Conservation (phyloP, 2,329 filamentous ascomycete species). For the Pseudopyricularia javanii region DNA sequence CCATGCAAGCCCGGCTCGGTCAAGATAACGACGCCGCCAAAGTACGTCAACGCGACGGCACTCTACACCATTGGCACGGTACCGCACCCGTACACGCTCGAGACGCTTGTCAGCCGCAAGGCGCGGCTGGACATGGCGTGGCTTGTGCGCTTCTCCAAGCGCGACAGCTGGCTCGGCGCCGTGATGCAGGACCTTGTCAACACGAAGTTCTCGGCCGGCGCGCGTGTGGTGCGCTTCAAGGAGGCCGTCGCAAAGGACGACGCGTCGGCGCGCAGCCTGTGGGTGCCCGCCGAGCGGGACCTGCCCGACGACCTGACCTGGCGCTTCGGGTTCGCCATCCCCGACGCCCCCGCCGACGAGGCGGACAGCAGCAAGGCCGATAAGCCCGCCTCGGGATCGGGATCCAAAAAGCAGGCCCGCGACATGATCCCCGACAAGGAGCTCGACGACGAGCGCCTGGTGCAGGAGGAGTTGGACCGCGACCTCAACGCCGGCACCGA, state of each 20-base stretch:
- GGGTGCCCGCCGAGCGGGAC: constrained; percentile 61
- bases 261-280: constrained; percentile 54
- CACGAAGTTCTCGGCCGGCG: constrained; percentile 45
- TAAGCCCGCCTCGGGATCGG: constrained; percentile 29
- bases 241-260: constrained; percentile 63
- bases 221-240: constrained; percentile 66
- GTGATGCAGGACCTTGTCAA: constrained; percentile 60
- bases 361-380: constrained; percentile 43
- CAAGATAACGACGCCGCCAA: constrained; percentile 51
- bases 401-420: not conserved
- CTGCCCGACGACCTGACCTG: constrained; percentile 68
- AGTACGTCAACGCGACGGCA: constrained; percentile 59
- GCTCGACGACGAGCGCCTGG: not conserved
- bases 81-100: constrained; percentile 81
- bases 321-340: constrained; percentile 74
- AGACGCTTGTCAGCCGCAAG: constrained; percentile 51
- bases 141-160: constrained; percentile 54
- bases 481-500: constrained; percentile 23
- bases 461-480: constrained; percentile 34
- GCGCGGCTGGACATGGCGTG: constrained; percentile 49
- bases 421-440: constrained; percentile 27
- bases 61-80: constrained; percentile 77
- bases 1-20: constrained; percentile 58
- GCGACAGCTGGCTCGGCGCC: constrained; percentile 67
- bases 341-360: constrained; percentile 26